phyloP scores from a whole-genome alignment of 2,329 filamentous ascomycete species.

The Coniochaeta prunicola region DNA sequence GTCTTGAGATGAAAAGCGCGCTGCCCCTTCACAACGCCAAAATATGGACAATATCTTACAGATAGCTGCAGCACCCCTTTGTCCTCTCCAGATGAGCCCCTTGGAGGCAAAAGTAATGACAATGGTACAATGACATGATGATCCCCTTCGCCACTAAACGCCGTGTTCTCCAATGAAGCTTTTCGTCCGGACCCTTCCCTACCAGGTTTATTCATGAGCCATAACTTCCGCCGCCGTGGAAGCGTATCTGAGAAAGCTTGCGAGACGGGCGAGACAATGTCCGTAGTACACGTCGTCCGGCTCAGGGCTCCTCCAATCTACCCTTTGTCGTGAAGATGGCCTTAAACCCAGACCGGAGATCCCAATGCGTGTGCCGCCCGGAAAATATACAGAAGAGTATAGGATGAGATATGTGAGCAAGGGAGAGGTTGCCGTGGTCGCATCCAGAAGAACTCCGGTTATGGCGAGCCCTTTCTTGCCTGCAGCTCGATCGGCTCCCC shows the following conservation, averaged over 20 bases:
- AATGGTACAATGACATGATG: background rate
- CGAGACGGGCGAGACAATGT: background rate
- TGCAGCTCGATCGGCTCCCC: constrained; percentile 40
- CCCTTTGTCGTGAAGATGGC: background rate
- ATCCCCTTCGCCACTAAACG: background rate
- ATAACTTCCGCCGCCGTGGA: background rate
- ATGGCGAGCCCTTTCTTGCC: constrained; percentile 27
- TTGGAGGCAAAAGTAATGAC: background rate
- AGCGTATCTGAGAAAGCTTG: background rate
- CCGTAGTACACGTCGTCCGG: background rate
- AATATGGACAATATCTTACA: background rate
- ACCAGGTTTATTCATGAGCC: background rate
- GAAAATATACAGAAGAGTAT: background rate
- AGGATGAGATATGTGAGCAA: background rate
- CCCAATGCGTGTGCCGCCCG: background rate
- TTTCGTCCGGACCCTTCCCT: background rate
- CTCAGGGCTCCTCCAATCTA: background rate
- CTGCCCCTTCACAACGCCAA: background rate
- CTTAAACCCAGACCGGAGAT: background rate
- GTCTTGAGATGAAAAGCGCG: background rate
- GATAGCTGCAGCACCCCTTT: background rate
- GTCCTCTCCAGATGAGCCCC: background rate
- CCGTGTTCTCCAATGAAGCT: background rate
- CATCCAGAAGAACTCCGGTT: background rate
- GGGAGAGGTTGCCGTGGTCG: background rate